phyloP scores from a whole-genome alignment of 2,329 filamentous ascomycete species.

The Venturia asperata region DNA sequence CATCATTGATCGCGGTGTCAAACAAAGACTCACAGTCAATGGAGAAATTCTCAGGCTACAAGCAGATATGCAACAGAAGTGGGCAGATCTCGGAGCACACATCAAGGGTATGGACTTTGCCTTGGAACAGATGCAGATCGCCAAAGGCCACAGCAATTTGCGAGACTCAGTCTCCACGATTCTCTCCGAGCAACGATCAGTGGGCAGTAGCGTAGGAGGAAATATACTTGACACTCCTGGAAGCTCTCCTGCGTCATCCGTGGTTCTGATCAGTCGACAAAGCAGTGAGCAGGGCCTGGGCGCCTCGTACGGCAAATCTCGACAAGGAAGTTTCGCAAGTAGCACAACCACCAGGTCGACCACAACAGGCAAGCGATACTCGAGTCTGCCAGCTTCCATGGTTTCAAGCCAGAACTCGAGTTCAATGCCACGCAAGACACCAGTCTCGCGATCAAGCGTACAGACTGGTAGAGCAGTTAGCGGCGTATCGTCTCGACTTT shows the following conservation, averaged over 20 bases:
- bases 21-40: constrained; percentile 91
- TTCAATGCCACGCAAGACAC: constrained; percentile 26
- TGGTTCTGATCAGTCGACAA: constrained; percentile 49
- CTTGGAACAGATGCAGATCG: constrained; percentile 61
- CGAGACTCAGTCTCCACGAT: constrained; percentile 92
- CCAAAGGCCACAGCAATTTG: constrained; percentile 60
- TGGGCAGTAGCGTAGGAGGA: constrained; percentile 57
- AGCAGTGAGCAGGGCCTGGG: constrained; percentile 40
- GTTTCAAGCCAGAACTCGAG: constrained; percentile 21
- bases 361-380: constrained; percentile 40
- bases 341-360: constrained; percentile 35
- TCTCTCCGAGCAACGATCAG: constrained; percentile 72
- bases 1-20: constrained; percentile 93
- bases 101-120: constrained; percentile 69
- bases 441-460: constrained; percentile 24
- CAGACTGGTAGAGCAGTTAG: constrained; percentile 20
- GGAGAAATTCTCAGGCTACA: constrained; percentile 86
- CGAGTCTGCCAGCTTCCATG: constrained; percentile 36
- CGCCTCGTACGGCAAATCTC: constrained; percentile 43
- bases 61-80: constrained; percentile 75
- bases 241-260: constrained; percentile 60
- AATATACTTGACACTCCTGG: constrained; percentile 58
- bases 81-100: constrained; percentile 66
- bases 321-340: constrained; percentile 40
- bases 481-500: constrained; percentile 18